Evolutionary conservation across 108 stramenopile species (phyloP), one percentile per base, ranked within the genome.

Genomic region (Skeletonema costatum): DNA sequence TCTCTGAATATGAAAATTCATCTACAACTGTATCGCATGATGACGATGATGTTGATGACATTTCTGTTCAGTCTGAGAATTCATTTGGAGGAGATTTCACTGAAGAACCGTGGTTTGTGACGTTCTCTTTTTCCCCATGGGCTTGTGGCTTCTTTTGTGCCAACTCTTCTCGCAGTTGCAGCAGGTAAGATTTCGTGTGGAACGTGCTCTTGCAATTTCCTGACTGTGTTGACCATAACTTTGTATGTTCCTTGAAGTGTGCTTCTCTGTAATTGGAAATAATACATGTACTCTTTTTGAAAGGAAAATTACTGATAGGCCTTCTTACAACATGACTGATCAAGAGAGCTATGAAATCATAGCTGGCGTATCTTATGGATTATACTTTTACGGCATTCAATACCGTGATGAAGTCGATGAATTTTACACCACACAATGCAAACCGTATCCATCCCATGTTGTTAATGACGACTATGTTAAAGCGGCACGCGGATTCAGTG

Each of bases 41-140:
- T 30, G 41, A 41, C 0, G 19, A 5, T 39, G 38, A 65, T 12
- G 21, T 25, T 30, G 16, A 16, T 5, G 44, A 68, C 30, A 48
- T 32, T 16, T 44, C 66, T 19, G 66, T 46, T 25, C 30, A 29
- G 19, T 68, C 48, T 51, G 66, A 50, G 25, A 46, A 68, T 48
- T 68, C 66, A 5, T 32, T 42, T 25, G 66, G 19, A 44, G 41
- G 48, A n/a, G 66, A 41, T 66, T 46, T 41, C 17, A 60, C 10
- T 13, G 71, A 72, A 35, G 71, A 72, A 9, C 59, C 60, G 10
- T 72, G 71, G 71, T 72, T 72, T 16, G 42, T 62, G 8, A 4
- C 61, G 30, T 63, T 58, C 25, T 72, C 71, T 39, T 39, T 39
- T 16, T 14, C 71, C 71, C 3, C 59, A 21, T n/a, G 71, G 71